phyloP scores from a whole-genome alignment of 108 stramenopile genomes.

The Cyclostephanos tholiformis region DNA sequence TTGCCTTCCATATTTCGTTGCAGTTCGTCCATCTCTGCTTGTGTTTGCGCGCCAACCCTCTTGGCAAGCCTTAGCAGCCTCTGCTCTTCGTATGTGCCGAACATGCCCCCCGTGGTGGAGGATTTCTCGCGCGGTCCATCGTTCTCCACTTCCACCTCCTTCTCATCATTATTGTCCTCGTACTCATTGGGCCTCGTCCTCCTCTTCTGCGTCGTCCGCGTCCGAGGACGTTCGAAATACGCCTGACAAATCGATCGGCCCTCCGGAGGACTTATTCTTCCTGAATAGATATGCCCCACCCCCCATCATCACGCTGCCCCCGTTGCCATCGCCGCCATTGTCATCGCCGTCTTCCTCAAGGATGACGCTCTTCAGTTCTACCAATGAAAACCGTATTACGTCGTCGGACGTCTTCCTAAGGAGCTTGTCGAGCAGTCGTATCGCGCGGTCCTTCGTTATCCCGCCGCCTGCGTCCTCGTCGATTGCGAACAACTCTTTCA shows the following conservation, averaged over 20 bases:
- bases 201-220: too few relatives aligned
- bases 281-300: constrained; percentile 4
- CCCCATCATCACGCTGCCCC: too few relatives aligned
- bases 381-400: constrained; percentile 21
- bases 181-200: too few relatives aligned
- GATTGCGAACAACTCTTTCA: constrained; percentile 33
- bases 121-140: background rate
- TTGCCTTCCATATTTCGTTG: constrained; percentile 58
- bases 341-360: constrained; percentile 27
- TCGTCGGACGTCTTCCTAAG: constrained; percentile 18
- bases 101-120: constrained; percentile 35
- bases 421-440: constrained; percentile 38
- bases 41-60: constrained; percentile 57
- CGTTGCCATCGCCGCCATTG: too few relatives aligned
- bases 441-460: constrained; percentile 33
- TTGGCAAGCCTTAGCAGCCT: constrained; percentile 56
- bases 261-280: constrained; percentile 11
- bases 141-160: constrained; percentile 11
- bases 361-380: constrained; percentile 29
- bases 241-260: constrained; percentile 26
- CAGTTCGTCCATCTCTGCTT: constrained; percentile 65
- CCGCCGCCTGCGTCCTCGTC: constrained; percentile 22
- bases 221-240: constrained; percentile 18
- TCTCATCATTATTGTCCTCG: constrained; percentile 7
- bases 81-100: constrained; percentile 77